A percentile compares a stretch with the other conserved stretches of the same genome.
phyloP scores from a whole-genome alignment of 345 rosid genomes.

The Ricinus communis region DNA sequence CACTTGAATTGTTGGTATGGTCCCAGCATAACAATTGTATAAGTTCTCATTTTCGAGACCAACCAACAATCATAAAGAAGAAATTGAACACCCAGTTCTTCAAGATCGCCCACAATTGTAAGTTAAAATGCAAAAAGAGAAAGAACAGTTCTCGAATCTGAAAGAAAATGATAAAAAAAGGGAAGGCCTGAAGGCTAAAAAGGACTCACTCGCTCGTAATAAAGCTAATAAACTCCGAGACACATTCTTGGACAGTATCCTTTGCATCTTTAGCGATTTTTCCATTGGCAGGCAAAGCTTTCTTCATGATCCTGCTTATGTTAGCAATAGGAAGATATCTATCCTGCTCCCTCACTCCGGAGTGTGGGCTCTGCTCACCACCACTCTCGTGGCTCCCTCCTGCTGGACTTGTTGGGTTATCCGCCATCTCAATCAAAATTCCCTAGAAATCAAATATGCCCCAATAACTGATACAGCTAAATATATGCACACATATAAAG shows the following conservation, averaged over 20 bases:
- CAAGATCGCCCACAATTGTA: not conserved
- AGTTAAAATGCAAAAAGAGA: not conserved
- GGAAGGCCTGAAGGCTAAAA: not conserved
- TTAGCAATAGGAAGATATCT: conserved; percentile 64
- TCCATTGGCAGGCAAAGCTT: conserved; percentile 60
- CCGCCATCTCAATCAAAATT: conserved; percentile 43
- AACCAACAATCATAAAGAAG: too few species aligned
- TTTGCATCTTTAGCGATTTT: conserved; percentile 69
- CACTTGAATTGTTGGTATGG: too few species aligned
- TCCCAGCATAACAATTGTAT: too few species aligned
- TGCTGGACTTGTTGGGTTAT: conserved; percentile 58
- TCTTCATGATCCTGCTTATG: conserved; percentile 74
- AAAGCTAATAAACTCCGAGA: conserved; percentile 70
- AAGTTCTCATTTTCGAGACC: too few species aligned
- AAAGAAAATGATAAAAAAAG: conserved; percentile 1
- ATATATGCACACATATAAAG: not conserved
- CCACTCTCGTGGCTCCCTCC: conserved; percentile 59
- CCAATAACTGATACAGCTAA: not conserved
- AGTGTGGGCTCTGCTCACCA: conserved; percentile 63
- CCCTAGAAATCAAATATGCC: not conserved
- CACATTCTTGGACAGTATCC: conserved; percentile 70
- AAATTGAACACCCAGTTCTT: too few species aligned
- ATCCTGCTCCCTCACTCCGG: conserved; percentile 60
- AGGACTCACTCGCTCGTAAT: conserved; percentile 59
- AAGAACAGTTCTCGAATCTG: not conserved